Percentiles rank a stretch among this genome's conserved stretches.
These are phyloP conservation scores for Syzygium syzygioides DNA, from an alignment of 441 rosid genomes.

Conservation along the genomic window DNA sequence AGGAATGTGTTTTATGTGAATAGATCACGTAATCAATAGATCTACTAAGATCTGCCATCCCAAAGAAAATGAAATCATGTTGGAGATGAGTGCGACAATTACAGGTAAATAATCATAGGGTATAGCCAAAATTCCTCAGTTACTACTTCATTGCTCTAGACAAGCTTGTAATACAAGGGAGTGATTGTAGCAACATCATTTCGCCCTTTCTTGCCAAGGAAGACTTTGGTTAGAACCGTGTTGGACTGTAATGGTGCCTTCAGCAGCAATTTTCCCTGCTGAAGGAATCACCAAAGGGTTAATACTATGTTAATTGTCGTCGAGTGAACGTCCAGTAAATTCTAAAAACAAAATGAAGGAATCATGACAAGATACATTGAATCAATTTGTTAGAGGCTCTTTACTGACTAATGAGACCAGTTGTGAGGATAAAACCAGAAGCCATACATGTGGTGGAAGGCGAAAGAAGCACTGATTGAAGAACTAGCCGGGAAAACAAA, in stretches of 20 bases:
- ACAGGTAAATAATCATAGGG: too few relatives aligned
- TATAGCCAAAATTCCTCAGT: too few relatives aligned
- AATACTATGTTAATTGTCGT: not conserved
- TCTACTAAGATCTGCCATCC: not conserved
- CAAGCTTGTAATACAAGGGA: not conserved
- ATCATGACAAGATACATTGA: too few relatives aligned
- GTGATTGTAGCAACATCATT: not conserved
- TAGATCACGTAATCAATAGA: not conserved
- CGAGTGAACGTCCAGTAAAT: not conserved
- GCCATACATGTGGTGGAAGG: not conserved
- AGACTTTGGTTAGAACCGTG: not conserved
- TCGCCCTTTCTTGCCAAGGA: not conserved
- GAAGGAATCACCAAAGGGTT: not conserved
- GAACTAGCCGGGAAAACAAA: not conserved
- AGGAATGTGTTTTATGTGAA: constrained; percentile 4
- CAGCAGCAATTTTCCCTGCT: not conserved
- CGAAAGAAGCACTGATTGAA: not conserved
- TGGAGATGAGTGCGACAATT: too few relatives aligned
- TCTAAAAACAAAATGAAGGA: too few relatives aligned
- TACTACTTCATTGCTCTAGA: not conserved
- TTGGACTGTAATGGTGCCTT: not conserved
- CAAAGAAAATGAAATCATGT: not conserved
- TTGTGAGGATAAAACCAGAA: not conserved
- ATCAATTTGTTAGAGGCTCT: too few relatives aligned
- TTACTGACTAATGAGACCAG: not conserved